A percentile compares a stretch with the other conserved stretches of the same genome.
Conservation (phyloP, 192 early-diverging fungal genomes). For the Podila minutissima region DNA sequence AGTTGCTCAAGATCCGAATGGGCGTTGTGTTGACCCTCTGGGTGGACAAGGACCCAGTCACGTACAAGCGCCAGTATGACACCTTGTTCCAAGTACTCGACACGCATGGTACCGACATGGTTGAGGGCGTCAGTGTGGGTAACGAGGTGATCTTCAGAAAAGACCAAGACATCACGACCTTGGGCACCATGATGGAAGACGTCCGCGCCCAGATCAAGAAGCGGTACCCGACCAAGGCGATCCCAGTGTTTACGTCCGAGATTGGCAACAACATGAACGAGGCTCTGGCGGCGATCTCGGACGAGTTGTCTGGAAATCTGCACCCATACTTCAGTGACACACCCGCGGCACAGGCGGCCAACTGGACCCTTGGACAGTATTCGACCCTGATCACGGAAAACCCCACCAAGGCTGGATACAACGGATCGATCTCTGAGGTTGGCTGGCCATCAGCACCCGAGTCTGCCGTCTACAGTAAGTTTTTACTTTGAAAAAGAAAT, state of each 20-base stretch:
- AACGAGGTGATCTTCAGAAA: conserved; percentile 58
- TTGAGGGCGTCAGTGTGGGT: conserved; percentile 57
- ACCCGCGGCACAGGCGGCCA: conserved; percentile 53
- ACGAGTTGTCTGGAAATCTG: conserved; percentile 66
- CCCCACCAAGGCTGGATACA: conserved; percentile 52
- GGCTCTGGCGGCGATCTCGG: conserved; percentile 56
- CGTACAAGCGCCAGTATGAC: conserved; percentile 52
- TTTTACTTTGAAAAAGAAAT: background rate
- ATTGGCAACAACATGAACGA: conserved; percentile 43
- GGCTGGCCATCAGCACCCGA: conserved; percentile 68
- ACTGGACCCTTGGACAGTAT: conserved; percentile 62
- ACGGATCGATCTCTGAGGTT: conserved; percentile 71
- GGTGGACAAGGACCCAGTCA: conserved; percentile 50
- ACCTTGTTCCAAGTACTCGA: conserved; percentile 44
- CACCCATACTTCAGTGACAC: conserved; percentile 75
- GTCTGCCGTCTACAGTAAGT: conserved; percentile 14
- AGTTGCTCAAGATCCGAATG: conserved; percentile 50
- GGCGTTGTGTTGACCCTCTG: conserved; percentile 54
- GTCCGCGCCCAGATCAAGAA: conserved; percentile 28
- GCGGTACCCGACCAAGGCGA: conserved; percentile 4
- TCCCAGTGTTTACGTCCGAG: conserved; percentile 52
- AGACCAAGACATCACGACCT: conserved; percentile 14
- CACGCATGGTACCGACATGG: conserved; percentile 43
- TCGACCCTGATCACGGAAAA: conserved; percentile 49
- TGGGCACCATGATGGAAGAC: conserved; percentile 18